A percentile compares a stretch with the other conserved stretches of the same genome.
These are phyloP conservation scores for Tetracladium marchalianum DNA, from an alignment of 495 filamentous ascomycete genomes.

Conservation along the genomic window DNA sequence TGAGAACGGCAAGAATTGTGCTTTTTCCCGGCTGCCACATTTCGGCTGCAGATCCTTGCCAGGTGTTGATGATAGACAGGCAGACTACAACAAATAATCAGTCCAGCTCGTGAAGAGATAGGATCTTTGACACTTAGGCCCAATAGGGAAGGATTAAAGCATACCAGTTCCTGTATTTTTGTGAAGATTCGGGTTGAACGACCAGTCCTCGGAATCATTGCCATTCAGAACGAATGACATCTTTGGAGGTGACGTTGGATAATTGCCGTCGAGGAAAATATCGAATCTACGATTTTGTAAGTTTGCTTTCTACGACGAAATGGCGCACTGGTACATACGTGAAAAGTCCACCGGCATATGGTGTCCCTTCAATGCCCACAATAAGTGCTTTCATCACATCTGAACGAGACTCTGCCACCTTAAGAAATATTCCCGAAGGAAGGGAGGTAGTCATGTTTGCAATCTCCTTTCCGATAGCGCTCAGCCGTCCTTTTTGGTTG, in stretches of 20 bases:
- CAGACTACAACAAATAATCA: constrained; percentile 30
- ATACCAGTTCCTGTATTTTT: constrained; percentile 37
- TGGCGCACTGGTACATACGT: constrained; percentile 25
- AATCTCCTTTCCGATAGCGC: constrained; percentile 40
- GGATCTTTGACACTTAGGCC: not conserved
- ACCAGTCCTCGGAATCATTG: constrained; percentile 22
- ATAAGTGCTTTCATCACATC: constrained; percentile 52
- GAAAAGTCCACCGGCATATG: constrained; percentile 52
- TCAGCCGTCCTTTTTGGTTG: constrained; percentile 29
- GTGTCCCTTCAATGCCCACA: constrained; percentile 43
- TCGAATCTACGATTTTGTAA: constrained; percentile 34
- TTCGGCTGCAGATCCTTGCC: constrained; percentile 32
- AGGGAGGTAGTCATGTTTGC: constrained; percentile 39
- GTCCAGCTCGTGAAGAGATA: not conserved
- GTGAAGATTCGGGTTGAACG: constrained; percentile 55
- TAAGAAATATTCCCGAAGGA: constrained; percentile 49
- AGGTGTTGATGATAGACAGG: constrained; percentile 50
- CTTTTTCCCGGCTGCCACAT: constrained; percentile 41
- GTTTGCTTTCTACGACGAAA: not conserved
- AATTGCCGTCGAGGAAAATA: constrained; percentile 34
- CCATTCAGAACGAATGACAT: constrained; percentile 42
- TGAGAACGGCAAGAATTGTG: constrained; percentile 49
- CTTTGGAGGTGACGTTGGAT: constrained; percentile 38
- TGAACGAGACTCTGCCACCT: constrained; percentile 37
- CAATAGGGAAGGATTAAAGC: constrained; percentile 1